Base-by-base conservation (phyloP, 2,329 filamentous ascomycete species). In the Talaromyces albobiverticillius region DNA sequence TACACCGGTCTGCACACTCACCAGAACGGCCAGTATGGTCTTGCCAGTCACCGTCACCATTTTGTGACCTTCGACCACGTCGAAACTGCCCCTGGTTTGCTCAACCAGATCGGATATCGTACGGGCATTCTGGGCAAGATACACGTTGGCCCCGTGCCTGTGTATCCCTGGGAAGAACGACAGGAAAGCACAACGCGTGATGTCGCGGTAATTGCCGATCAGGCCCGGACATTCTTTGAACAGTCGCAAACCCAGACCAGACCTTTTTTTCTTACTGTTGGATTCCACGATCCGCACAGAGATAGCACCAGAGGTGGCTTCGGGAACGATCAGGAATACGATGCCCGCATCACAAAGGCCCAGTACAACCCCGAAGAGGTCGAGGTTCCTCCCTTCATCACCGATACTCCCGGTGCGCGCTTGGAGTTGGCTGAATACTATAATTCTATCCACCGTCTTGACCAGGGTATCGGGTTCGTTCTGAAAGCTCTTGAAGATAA, bases 61-160 rank as follows among this genome's bases (percentile, higher is more conserved):
- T 80, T 81, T 47, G 62, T 68, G 56, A 79, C 74, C 0, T 75
- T 72, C 54, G 69, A 76, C 41, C 64, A 76, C 55, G 63, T 79
- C 25, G 68, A 79, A 43, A 75, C 74, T 0, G 62, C 65, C 0
- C 77, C 77, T 1, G 36, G 55, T 0, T 53, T 78, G 0, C 70
- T 80, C 57, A 68, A 68, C 16, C 50, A 61, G 2, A 57, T 63
- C 1, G 76, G 74, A 1, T 78, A 79, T 56, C 68, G 64, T 41
- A 80, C 77, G 0, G 77, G 75, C 0, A 74, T 81, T 20, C 61
- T 79, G 2, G 76, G 76, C 2, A 80, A 80, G 59, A 64, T 80
- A 0, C 78, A 80, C 45, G 77, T 80, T 10, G 75, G 75, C 0
- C 76, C 76, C 0, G 41, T 49, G 0, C 46, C 47, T 1, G 65